Base-by-base conservation (phyloP, 139 green algal species). In the Chlamydomonas sp. region DNA sequence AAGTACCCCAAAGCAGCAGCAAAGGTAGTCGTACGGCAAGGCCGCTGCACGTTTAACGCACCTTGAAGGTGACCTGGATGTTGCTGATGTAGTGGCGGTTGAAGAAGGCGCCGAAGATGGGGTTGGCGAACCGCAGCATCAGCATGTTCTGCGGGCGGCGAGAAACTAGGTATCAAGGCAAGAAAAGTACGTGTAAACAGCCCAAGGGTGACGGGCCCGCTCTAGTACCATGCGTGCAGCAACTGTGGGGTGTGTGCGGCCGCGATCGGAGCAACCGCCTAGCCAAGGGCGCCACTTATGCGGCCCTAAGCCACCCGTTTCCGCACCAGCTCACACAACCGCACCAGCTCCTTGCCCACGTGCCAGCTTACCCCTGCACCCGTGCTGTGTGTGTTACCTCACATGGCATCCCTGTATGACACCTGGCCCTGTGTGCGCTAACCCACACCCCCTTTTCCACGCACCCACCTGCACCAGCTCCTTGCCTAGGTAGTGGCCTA, bases 401-500 rank as follows among this genome's bases (percentile, higher is more conserved):
- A 49, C 10, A 73, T 20, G 18, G 4, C 68, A 73, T 12, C 68
- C 68, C 68, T 15, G 0, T 69, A 69, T 12, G 64, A 12, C 64
- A 69, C 64, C 64, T 16, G 31, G 31, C 31, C 31, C 31, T 49
- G 31, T 49, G 31, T 49, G 31, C 31, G 31, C 31, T 49, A 49
- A 49, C 31, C 31, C 31, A 49, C 20, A 73, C 12, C 64, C 8
- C 64, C 64, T 16, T 31, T 15, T n/a, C 68, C 15, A 12, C 77
- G 14, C 72, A 77, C 17, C 74, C 74, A 9, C 74, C 15, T 16
- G 31, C 74, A 79, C 15, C 74, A 61, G 8, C 93, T 99, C 98
- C 92, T 99, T 99, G 71, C 97, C 97, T 78, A 99, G 94, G 92
- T 99, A 99, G 94, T 99, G 97, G 91, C 99, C 98, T 60, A 99